Evolutionary conservation across 495 filamentous ascomycete genomes (phyloP).

Genomic region (Penicillium parvum): DNA sequence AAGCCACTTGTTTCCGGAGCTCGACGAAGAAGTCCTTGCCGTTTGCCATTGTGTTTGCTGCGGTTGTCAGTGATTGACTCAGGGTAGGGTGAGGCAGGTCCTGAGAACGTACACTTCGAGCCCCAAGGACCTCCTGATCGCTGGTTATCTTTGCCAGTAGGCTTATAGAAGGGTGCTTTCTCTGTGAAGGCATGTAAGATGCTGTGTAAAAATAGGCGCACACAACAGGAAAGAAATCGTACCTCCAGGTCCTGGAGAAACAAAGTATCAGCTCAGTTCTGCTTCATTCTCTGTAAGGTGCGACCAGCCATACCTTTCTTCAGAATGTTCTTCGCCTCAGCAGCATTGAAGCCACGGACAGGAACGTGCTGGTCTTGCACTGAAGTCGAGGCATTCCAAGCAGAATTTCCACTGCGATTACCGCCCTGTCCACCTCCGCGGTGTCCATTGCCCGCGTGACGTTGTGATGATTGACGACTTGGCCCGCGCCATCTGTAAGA

Average conservation of each 20-base stretch:
- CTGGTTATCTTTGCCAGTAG: conserved; percentile 36
- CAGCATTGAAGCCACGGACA: conserved; percentile 45
- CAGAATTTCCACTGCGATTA: conserved; percentile 27
- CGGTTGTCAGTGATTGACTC: conserved; percentile 6
- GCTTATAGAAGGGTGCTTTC: conserved; percentile 38
- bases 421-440: conserved; percentile 28
- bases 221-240: background rate
- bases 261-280: background rate
- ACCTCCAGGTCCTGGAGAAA: conserved; percentile 29
- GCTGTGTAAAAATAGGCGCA: too few relatives aligned
- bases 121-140: conserved; percentile 44
- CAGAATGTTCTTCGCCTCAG: conserved; percentile 40
- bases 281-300: background rate
- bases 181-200: too few relatives aligned
- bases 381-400: conserved; percentile 26
- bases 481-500: conserved; percentile 40
- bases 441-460: conserved; percentile 33
- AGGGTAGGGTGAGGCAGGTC: too few relatives aligned
- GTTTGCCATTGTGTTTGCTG: conserved; percentile 51
- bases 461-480: conserved; percentile 39
- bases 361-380: conserved; percentile 42
- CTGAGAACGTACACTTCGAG: conserved; percentile 40
- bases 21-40: conserved; percentile 54
- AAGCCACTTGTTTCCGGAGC: conserved; percentile 47
- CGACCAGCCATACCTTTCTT: conserved; percentile 32